Conservation (phyloP, 2,329 filamentous ascomycete species). For the Ophiostoma tasmaniense region DNA sequence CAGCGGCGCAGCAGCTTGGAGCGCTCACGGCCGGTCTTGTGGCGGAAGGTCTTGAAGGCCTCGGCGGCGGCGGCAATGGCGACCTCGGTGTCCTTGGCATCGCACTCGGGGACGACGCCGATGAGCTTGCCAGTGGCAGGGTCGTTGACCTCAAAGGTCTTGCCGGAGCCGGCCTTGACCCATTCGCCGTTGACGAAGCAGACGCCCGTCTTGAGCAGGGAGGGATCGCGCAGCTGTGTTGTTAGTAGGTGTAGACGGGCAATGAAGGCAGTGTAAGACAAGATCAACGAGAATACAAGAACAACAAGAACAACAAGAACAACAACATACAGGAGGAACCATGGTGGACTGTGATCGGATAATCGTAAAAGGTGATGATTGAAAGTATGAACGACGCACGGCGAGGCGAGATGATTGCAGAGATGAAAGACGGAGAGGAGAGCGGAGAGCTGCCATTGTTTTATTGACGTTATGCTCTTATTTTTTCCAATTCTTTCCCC, state of each 20-base stretch:
- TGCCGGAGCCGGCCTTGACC: conserved; percentile 73
- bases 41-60: conserved; percentile 64
- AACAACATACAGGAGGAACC: conserved; percentile 34
- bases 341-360: conserved; percentile 36
- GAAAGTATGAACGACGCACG: conserved; percentile 25
- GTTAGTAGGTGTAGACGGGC: neutral
- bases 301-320: neutral
- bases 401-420: conserved; percentile 10
- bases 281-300: too few species aligned
- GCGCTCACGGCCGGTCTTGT: conserved; percentile 64
- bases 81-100: conserved; percentile 62
- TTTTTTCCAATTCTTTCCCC: neutral
- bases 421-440: conserved; percentile 16
- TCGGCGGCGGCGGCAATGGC: conserved; percentile 77
- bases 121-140: conserved; percentile 76
- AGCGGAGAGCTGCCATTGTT: conserved; percentile 14
- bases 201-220: conserved; percentile 73
- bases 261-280: too few species aligned
- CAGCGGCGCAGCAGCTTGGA: conserved; percentile 67
- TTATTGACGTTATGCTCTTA: neutral
- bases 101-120: conserved; percentile 78
- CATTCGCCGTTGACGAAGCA: conserved; percentile 91
- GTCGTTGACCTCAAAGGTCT: conserved; percentile 86
- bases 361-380: conserved; percentile 23
- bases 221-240: conserved; percentile 64